Percentiles rank a stretch among this genome's conserved stretches.
phyloP scores from a whole-genome alignment of 2,329 filamentous ascomycete genomes.

The Lithohypha guttulata region DNA sequence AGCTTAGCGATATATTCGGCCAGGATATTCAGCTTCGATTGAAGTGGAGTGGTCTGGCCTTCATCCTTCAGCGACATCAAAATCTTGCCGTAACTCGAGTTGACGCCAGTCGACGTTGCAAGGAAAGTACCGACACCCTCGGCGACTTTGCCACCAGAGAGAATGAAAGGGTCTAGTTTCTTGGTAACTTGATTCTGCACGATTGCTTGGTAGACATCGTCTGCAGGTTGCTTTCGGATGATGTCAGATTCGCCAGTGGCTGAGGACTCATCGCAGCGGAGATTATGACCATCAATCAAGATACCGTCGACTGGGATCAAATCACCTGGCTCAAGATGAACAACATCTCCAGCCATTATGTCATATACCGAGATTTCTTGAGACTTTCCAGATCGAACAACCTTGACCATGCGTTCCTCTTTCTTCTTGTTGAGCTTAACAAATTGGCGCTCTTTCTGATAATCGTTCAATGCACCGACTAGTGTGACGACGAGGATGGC shows the following conservation, averaged over 20 bases:
- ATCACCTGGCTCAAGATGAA: constrained; percentile 63
- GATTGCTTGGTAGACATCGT: constrained; percentile 55
- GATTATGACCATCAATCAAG: constrained; percentile 54
- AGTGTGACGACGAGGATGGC: constrained; percentile 66
- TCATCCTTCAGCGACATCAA: constrained; percentile 69
- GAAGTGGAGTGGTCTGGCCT: constrained; percentile 65
- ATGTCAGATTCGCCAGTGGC: constrained; percentile 67
- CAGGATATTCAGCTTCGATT: constrained; percentile 64
- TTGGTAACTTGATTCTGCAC: constrained; percentile 48
- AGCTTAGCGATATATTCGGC: constrained; percentile 73
- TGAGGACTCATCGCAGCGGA: constrained; percentile 64
- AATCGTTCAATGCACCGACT: constrained; percentile 70
- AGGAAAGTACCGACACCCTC: constrained; percentile 67
- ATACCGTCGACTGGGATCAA: constrained; percentile 63
- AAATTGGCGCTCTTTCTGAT: constrained; percentile 72
- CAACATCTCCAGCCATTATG: constrained; percentile 61
- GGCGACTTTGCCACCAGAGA: constrained; percentile 66
- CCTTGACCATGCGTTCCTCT: constrained; percentile 62
- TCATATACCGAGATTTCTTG: constrained; percentile 61
- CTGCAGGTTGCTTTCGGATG: constrained; percentile 54
- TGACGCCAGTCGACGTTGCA: constrained; percentile 61
- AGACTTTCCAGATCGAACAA: constrained; percentile 62
- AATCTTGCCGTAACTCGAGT: constrained; percentile 66
- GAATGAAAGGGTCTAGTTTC: constrained; percentile 68
- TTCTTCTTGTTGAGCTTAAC: constrained; percentile 73